These are phyloP conservation scores for Pythium coloratum DNA, from an alignment of 352 stramenopile species.

Conservation along the genomic window DNA sequence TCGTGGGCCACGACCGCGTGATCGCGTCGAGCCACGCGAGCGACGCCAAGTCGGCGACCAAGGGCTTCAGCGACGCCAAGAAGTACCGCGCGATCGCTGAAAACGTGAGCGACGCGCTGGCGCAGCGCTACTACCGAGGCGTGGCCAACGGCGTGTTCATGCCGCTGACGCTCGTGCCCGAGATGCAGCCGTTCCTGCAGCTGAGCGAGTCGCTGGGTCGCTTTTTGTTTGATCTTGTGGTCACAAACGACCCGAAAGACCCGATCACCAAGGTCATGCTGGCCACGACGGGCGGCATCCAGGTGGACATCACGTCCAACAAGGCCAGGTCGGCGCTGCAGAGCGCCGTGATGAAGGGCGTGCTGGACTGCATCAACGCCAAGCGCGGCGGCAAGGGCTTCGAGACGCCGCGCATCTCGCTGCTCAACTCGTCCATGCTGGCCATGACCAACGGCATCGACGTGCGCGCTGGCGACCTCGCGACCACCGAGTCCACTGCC, in stretches of 20 bases:
- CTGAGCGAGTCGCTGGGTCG: conserved; percentile 69
- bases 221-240: conserved; percentile 66
- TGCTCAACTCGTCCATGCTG: conserved; percentile 71
- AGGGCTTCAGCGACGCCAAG: conserved; percentile 49
- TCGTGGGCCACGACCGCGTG: conserved; percentile 88
- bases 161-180: conserved; percentile 66
- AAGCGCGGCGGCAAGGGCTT: conserved; percentile 20
- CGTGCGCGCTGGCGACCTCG: conserved; percentile 65
- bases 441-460: conserved; percentile 79
- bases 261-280: conserved; percentile 65
- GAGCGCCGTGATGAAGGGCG: conserved; percentile 71
- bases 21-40: conserved; percentile 84
- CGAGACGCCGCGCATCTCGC: conserved; percentile 34
- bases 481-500: conserved; percentile 37
- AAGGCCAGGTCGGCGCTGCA: conserved; percentile 73
- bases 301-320: conserved; percentile 78
- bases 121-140: conserved; percentile 67
- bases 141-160: conserved; percentile 87
- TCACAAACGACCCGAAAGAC: conserved; percentile 66
- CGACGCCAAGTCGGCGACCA: conserved; percentile 84
- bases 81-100: conserved; percentile 78
- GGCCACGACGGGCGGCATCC: conserved; percentile 56
- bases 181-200: conserved; percentile 82
- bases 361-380: conserved; percentile 58
- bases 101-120: conserved; percentile 74